phyloP scores from a whole-genome alignment of 805 yeast genomes.

The Lipomyces yamanashiensis region DNA sequence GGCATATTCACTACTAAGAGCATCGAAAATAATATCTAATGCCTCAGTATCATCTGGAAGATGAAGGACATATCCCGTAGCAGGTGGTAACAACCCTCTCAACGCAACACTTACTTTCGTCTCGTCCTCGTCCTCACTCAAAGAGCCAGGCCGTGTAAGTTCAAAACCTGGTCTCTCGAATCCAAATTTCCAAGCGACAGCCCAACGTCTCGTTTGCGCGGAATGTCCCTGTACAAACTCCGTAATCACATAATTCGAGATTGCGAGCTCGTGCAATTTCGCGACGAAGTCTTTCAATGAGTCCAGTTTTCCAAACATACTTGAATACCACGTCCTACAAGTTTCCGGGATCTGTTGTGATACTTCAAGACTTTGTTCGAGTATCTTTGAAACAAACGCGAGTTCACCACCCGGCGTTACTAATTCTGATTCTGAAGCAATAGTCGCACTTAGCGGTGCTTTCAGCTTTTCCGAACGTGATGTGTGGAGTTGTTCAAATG shows the following conservation, averaged over 20 bases:
- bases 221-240: slow-evolving; percentile 33
- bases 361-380: slow-evolving; percentile 44
- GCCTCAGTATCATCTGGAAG: background rate
- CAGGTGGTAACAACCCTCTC: background rate
- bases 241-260: slow-evolving; percentile 32
- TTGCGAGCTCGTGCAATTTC: slow-evolving; percentile 8
- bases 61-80: background rate
- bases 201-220: slow-evolving; percentile 34
- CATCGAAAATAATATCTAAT: background rate
- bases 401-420: slow-evolving; percentile 55
- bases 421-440: slow-evolving; percentile 49
- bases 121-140: background rate
- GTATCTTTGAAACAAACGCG: slow-evolving; percentile 47
- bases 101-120: background rate
- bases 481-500: slow-evolving; percentile 45
- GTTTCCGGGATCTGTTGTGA: background rate
- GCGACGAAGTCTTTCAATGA: slow-evolving; percentile 22
- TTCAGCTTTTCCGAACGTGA: slow-evolving; percentile 40
- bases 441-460: slow-evolving; percentile 39
- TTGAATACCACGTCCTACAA: slow-evolving; percentile 48
- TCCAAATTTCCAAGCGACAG: slow-evolving; percentile 34
- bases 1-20: background rate
- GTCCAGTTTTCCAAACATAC: slow-evolving; percentile 46
- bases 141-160: slow-evolving; percentile 12
- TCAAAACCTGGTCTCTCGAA: slow-evolving; percentile 12